Percentiles rank a stretch among this genome's conserved stretches.
Conservation (phyloP, 2,329 filamentous ascomycete species). For the Pestalotiopsis sp. region DNA sequence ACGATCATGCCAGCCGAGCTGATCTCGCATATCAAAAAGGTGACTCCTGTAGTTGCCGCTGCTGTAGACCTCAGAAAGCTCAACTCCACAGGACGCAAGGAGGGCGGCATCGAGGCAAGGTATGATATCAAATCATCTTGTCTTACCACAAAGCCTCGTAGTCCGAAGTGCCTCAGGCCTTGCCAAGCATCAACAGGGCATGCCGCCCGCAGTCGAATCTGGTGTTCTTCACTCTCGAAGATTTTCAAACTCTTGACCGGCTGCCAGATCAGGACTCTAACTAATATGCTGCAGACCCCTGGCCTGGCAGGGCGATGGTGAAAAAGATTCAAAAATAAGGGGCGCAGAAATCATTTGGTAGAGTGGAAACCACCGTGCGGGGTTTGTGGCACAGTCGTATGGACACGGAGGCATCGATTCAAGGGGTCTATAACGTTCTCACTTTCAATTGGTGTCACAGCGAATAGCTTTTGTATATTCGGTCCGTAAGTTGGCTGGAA, state of each 20-base stretch:
- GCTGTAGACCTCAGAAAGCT: not conserved
- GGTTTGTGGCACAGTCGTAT: too few relatives aligned
- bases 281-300: conserved; percentile 23
- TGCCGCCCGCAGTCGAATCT: not conserved
- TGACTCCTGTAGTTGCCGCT: not conserved
- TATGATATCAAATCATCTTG: not conserved
- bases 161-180: not conserved
- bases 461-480: too few relatives aligned
- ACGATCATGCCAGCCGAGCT: not conserved
- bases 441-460: too few relatives aligned
- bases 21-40: not conserved
- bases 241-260: not conserved
- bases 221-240: not conserved
- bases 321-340: too few relatives aligned
- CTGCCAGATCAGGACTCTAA: not conserved
- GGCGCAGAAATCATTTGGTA: too few relatives aligned
- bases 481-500: too few relatives aligned
- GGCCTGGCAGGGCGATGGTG: conserved; percentile 3
- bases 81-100: not conserved
- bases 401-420: too few relatives aligned
- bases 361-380: too few relatives aligned
- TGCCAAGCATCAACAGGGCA: not conserved
- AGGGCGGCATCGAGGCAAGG: not conserved
- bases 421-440: too few relatives aligned
- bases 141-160: not conserved